Evolutionary conservation across 1,284 basidiomycete species (phyloP), one percentile per base, ranked within the genome.

Genomic region (Amylostereum areolatum): DNA sequence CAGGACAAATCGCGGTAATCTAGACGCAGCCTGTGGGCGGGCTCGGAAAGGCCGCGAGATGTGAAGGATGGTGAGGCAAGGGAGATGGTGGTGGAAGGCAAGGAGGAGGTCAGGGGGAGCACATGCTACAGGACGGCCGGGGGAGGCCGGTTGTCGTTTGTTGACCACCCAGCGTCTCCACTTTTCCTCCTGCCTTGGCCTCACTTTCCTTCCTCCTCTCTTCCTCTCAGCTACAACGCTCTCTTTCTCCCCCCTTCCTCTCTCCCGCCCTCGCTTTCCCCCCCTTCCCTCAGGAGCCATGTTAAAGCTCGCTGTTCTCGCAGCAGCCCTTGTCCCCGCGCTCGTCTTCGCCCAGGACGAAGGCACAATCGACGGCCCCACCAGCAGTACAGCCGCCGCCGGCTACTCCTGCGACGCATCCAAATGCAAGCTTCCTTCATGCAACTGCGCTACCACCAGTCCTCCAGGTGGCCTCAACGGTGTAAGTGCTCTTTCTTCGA

Each of bases 381-480:
- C 71, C 2, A 72, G 68, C 29, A 77, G 72, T 36, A 31, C 71
- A 1, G 61, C 62, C 9, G 80, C 82, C 31, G 76, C 82, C 1
- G 80, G 80, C 3, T 89, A 89, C 62, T 80, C 76, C 10, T 90
- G 87, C 60, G 83, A 89, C 59, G 34, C 84, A 1, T 67, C 63
- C 24, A 70, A 72, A 46, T 90, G 87, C 70, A 71, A 81, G 65
- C 70, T 89, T 11, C 87, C 87, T 0, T 67, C 70, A 46, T 90
- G 87, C 64, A 73, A 80, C 56, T 89, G 87, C 58, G 87, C 87
- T 5, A 85, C 82, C 57, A 77, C 81, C 2, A 77, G 69, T 53
- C 83, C 85, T 4, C 86, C 87, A 10, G 86, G 85, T 51, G 85
- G 84, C 5, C 67, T 89, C 7, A 63, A 66, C 18, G 77, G 81